phyloP scores from a whole-genome alignment of 768 basidiomycete species.

The Mycena sanguinolenta region DNA sequence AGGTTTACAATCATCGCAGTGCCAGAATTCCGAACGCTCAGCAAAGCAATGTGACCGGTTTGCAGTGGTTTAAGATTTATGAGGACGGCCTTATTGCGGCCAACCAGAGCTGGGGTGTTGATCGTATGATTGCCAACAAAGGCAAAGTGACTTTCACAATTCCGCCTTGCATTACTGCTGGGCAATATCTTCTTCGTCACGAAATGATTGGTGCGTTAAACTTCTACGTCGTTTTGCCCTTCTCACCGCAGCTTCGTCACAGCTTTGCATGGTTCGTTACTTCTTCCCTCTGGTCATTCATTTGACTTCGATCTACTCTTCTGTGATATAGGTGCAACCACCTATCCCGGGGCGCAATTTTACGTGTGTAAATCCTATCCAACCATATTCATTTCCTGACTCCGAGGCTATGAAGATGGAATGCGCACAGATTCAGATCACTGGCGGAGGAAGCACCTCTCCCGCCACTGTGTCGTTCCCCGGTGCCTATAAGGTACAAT shows the following conservation, averaged over 20 bases:
- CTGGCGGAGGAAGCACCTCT: slow-evolving; percentile 56
- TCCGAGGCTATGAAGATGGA: slow-evolving; percentile 52
- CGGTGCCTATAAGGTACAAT: slow-evolving; percentile 56
- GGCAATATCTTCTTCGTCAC: slow-evolving; percentile 54
- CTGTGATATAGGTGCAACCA: slow-evolving; percentile 59
- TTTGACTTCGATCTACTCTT: background rate
- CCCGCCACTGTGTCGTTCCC: slow-evolving; percentile 64
- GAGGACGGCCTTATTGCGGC: slow-evolving; percentile 49
- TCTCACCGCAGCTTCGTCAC: slow-evolving; percentile 10
- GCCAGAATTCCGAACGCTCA: slow-evolving; percentile 55
- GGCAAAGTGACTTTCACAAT: slow-evolving; percentile 56
- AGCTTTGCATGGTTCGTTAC: slow-evolving; percentile 35
- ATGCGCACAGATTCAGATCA: slow-evolving; percentile 62
- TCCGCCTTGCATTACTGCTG: slow-evolving; percentile 34
- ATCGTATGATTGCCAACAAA: slow-evolving; percentile 54
- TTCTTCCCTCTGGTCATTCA: slow-evolving; percentile 1
- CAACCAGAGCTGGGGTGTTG: slow-evolving; percentile 53
- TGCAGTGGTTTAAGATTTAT: slow-evolving; percentile 62
- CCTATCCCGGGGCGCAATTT: slow-evolving; percentile 70
- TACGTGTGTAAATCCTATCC: slow-evolving; percentile 52
- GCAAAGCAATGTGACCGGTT: slow-evolving; percentile 53
- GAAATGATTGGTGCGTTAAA: slow-evolving; percentile 62
- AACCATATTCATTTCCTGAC: slow-evolving; percentile 14
- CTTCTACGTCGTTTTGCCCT: background rate
- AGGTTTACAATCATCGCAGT: slow-evolving; percentile 44